Conservation (phyloP, 305 asterid genomes). For the Salvia sclarea region DNA sequence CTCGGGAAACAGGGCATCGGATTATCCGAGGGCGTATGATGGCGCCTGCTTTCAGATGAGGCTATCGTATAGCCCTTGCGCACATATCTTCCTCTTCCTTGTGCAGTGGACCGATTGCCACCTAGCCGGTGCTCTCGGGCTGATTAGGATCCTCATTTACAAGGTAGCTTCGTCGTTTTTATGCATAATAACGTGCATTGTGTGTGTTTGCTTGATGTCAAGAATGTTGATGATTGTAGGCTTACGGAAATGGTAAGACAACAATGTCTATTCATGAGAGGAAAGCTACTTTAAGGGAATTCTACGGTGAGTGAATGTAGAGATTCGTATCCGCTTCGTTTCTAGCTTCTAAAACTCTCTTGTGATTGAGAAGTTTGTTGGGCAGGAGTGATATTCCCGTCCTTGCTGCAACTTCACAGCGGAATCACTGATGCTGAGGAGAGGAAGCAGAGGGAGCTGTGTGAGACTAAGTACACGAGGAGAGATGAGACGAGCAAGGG, state of each 20-base stretch:
- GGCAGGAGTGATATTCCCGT: conserved; percentile 77
- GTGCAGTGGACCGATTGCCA: conserved; percentile 86
- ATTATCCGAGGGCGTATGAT: conserved; percentile 60
- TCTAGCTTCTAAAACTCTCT: neutral
- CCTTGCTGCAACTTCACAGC: conserved; percentile 68
- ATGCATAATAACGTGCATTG: neutral
- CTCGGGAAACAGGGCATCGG: conserved; percentile 69
- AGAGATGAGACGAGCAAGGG: conserved; percentile 59
- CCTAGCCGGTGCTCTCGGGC: conserved; percentile 76
- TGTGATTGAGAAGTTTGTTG: conserved; percentile 19
- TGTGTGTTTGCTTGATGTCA: neutral
- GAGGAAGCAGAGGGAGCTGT: conserved; percentile 70
- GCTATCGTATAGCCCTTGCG: conserved; percentile 82
- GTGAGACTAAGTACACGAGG: conserved; percentile 52
- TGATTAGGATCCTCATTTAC: conserved; percentile 66
- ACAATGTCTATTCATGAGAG: conserved; percentile 71
- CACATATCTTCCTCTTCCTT: conserved; percentile 68
- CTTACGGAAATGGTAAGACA: conserved; percentile 71
- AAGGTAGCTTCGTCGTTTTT: conserved; percentile 46
- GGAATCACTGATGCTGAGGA: conserved; percentile 78
- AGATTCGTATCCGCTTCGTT: neutral
- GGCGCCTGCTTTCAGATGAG: conserved; percentile 92
- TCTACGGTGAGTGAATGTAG: conserved; percentile 63
- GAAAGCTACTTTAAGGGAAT: conserved; percentile 67
- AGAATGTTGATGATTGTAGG: conserved; percentile 46